These are phyloP conservation scores for Geum urbanum DNA, from an alignment of 306 rosid genomes.

Conservation along the genomic window DNA sequence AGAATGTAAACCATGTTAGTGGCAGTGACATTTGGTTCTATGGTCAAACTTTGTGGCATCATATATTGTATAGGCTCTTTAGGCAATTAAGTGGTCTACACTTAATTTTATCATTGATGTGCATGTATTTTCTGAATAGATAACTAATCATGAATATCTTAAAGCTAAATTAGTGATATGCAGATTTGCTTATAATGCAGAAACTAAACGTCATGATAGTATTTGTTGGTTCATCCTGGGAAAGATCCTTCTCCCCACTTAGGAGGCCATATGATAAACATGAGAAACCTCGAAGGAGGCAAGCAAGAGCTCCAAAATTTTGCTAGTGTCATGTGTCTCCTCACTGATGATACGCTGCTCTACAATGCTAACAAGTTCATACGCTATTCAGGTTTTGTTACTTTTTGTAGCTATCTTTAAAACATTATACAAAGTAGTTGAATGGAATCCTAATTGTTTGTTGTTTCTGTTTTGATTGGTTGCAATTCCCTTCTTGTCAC, in stretches of 20 bases:
- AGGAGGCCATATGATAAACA: constrained; percentile 40
- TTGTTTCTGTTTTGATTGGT: not conserved
- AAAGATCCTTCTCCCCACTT: constrained; percentile 58
- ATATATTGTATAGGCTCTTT: too few relatives aligned
- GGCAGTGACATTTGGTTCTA: too few relatives aligned
- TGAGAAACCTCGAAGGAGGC: constrained; percentile 37
- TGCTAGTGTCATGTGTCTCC: constrained; percentile 42
- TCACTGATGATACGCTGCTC: constrained; percentile 65
- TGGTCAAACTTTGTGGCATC: too few relatives aligned
- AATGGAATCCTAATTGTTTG: not conserved
- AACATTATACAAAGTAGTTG: constrained; percentile 1
- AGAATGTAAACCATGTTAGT: too few relatives aligned
- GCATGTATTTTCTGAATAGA: too few relatives aligned
- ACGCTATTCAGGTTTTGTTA: constrained; percentile 64
- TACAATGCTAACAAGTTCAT: constrained; percentile 62
- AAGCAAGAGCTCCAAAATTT: constrained; percentile 42
- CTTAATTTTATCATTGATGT: too few relatives aligned
- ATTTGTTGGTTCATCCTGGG: constrained; percentile 52
- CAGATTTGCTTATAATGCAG: constrained; percentile 38
- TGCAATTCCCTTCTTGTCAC: not conserved
- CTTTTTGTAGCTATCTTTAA: constrained; percentile 6
- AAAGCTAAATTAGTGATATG: constrained; percentile 23
- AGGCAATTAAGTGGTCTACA: too few relatives aligned
- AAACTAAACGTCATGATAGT: constrained; percentile 36
- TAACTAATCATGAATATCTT: too few relatives aligned